A percentile compares a stretch with the other conserved stretches of the same genome.
These are phyloP conservation scores for Panicum hallii DNA, from an alignment of 202 grass and related monocot genomes.

Conservation along the genomic window DNA sequence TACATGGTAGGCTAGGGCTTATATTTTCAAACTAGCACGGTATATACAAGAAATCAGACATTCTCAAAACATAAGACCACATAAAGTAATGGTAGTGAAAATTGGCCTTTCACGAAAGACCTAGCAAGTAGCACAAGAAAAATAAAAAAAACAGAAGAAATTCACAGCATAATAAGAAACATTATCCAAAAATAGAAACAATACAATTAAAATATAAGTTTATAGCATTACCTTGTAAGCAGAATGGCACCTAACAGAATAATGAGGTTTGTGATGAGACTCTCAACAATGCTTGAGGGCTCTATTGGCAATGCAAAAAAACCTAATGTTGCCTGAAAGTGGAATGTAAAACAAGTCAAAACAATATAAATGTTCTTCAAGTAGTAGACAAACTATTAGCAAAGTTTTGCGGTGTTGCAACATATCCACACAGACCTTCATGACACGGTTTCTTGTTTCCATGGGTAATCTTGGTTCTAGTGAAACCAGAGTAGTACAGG, in stretches of 20 bases:
- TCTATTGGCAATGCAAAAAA: conserved; percentile 95
- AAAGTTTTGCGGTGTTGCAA: conserved; percentile 32
- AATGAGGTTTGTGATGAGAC: conserved; percentile 88
- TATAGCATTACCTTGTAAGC: conserved; percentile 76
- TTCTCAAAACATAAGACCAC: not conserved
- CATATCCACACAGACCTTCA: conserved; percentile 74
- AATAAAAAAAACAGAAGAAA: not conserved
- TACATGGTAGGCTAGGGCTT: conserved; percentile 6
- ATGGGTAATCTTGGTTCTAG: conserved; percentile 94
- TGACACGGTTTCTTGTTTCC: conserved; percentile 97
- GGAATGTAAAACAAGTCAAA: conserved; percentile 49
- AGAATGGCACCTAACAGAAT: conserved; percentile 92
- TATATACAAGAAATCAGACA: conserved; percentile 1
- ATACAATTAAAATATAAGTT: conserved; percentile 24
- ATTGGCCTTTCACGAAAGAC: conserved; percentile 20
- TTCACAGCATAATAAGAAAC: conserved; percentile 36
- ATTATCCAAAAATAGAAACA: conserved; percentile 13
- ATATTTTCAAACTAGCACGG: not conserved
- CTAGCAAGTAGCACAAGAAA: conserved; percentile 33
- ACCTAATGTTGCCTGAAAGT: conserved; percentile 87
- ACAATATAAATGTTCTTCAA: conserved; percentile 25
- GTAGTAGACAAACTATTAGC: conserved; percentile 28
- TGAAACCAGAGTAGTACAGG: conserved; percentile 96
- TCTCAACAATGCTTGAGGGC: conserved; percentile 81
- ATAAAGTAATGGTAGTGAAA: not conserved